Evolutionary conservation across 805 yeast genomes (phyloP).

Genomic region (Cyberlindnera xishuangbannaensis): DNA sequence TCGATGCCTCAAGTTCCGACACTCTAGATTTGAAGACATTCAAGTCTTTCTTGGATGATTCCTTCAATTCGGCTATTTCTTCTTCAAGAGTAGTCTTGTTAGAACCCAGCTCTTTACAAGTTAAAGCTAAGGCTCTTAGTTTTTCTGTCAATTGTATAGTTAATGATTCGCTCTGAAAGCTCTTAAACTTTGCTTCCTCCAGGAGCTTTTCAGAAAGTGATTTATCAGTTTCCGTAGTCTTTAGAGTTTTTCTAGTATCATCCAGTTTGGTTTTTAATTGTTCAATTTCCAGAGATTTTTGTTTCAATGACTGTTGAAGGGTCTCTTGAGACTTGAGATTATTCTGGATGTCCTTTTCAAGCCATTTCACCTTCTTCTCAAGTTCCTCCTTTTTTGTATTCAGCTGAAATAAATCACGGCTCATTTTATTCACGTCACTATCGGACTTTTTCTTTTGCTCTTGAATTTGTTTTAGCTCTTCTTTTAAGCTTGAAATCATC

Average conservation of each 20-base stretch:
- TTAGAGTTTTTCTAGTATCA: constrained; percentile 1
- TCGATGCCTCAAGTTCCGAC: constrained; percentile 9
- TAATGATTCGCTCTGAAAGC: constrained; percentile 28
- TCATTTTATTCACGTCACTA: constrained; percentile 87
- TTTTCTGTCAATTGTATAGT: constrained; percentile 41
- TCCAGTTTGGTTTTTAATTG: constrained; percentile 12
- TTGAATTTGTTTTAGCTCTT: constrained; percentile 23
- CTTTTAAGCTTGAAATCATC: constrained; percentile 20
- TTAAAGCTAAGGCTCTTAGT: constrained; percentile 36
- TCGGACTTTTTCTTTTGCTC: constrained; percentile 60
- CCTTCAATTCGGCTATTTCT: constrained; percentile 9
- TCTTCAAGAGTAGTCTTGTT: constrained; percentile 21
- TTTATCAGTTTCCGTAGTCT: constrained; percentile 3
- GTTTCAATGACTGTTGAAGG: constrained; percentile 14
- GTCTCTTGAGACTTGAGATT: constrained; percentile 22
- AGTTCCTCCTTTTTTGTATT: constrained; percentile 51
- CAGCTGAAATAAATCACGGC: constrained; percentile 67
- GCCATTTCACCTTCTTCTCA: constrained; percentile 37
- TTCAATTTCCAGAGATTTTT: constrained; percentile 13
- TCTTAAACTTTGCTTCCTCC: constrained; percentile 21
- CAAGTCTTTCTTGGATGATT: constrained; percentile 12
- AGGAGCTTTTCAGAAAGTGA: constrained; percentile 20
- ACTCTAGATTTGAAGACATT: constrained; percentile 11
- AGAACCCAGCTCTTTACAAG: constrained; percentile 24
- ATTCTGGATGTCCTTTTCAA: constrained; percentile 28